These are phyloP conservation scores for Venturia pyrina DNA, from an alignment of 2,329 filamentous ascomycete genomes.

Conservation along the genomic window DNA sequence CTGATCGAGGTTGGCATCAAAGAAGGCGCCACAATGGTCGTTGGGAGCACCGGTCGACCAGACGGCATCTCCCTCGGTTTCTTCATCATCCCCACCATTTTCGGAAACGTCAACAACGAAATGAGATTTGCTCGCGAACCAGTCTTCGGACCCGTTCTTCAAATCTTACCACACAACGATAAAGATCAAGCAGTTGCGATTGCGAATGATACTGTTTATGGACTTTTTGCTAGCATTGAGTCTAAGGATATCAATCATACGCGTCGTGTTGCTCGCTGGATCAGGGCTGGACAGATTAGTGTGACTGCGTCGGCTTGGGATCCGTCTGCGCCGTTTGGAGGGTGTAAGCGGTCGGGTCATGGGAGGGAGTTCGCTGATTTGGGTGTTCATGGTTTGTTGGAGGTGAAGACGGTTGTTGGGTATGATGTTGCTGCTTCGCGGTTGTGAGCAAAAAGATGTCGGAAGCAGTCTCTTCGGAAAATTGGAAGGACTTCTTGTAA, in stretches of 20 bases:
- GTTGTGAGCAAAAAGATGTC: neutral
- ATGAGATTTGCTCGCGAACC: constrained; percentile 11
- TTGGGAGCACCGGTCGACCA: constrained; percentile 46
- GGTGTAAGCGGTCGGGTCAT: constrained; percentile 24
- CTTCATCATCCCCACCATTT: constrained; percentile 18
- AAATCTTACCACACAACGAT: constrained; percentile 3
- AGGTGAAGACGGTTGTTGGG: constrained; percentile 25
- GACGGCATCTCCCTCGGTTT: constrained; percentile 10
- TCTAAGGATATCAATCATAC: constrained; percentile 9
- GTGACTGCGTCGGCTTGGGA: constrained; percentile 7
- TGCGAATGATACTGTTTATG: constrained; percentile 11
- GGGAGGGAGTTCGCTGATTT: constrained; percentile 20
- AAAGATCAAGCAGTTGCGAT: constrained; percentile 11
- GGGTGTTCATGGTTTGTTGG: constrained; percentile 16
- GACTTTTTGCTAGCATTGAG: constrained; percentile 10
- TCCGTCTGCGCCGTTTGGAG: constrained; percentile 22
- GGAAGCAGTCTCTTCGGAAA: no score
- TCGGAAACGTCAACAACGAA: constrained; percentile 8
- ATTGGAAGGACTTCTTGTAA: no score
- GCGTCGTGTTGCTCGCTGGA: neutral
- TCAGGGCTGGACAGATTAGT: constrained; percentile 9
- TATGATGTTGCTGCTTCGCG: constrained; percentile 16
- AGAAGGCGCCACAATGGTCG: constrained; percentile 56
- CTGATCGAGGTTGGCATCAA: constrained; percentile 61
- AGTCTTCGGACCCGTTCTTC: constrained; percentile 10